These are phyloP conservation scores for Epicoccum nigrum DNA, from an alignment of 2,329 filamentous ascomycete genomes.

Conservation along the genomic window DNA sequence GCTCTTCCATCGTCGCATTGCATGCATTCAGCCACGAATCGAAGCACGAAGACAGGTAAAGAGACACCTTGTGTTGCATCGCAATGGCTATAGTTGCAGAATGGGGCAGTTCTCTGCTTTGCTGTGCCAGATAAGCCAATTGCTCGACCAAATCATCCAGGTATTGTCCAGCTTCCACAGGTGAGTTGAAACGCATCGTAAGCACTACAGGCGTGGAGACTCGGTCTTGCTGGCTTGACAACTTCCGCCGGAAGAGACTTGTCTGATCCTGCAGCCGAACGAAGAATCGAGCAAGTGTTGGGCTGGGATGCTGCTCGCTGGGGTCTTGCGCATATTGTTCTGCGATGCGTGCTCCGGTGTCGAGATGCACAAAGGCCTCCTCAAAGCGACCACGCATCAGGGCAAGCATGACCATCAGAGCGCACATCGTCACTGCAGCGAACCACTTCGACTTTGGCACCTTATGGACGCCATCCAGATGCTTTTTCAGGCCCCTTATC, in stretches of 20 bases:
- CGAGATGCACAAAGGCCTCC: conserved; percentile 5
- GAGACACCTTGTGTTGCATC: background rate
- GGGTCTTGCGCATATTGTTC: background rate
- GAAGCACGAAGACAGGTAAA: conserved; percentile 7
- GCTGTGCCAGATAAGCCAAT: conserved; percentile 7
- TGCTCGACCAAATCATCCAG: conserved; percentile 9
- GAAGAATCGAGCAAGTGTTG: conserved; percentile 3
- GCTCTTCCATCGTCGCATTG: conserved; percentile 8
- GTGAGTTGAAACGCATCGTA: conserved; percentile 3
- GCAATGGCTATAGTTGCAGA: background rate
- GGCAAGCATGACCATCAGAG: conserved; percentile 4
- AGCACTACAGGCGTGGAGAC: background rate
- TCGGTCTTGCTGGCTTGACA: background rate
- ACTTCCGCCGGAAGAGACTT: background rate
- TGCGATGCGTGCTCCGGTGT: background rate
- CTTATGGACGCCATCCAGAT: background rate
- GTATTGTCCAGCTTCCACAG: conserved; percentile 6
- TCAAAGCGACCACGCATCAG: conserved; percentile 9
- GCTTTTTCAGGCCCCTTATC: conserved; percentile 2
- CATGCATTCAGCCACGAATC: conserved; percentile 11
- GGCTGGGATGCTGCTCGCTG: background rate
- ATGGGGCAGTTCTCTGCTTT: background rate
- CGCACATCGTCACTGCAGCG: conserved; percentile 4
- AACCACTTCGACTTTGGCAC: background rate
- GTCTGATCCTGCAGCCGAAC: conserved; percentile 4